Base-by-base conservation (phyloP, 164 flowering plant species). In the Platanus orientalis region DNA sequence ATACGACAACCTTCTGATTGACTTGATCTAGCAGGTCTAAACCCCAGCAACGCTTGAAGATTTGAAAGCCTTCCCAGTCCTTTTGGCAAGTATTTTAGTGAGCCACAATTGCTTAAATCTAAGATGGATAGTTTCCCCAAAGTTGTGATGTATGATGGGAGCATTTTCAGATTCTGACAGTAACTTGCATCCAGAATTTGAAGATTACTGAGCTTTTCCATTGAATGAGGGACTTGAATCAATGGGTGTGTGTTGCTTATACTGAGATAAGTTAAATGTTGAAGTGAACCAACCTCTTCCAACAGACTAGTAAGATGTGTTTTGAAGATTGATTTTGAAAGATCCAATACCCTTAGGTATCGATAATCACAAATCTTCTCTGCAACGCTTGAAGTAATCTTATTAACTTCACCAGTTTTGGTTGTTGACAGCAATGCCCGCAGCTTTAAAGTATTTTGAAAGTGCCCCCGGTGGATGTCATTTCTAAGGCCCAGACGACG, bases 241-340 rank as follows among this genome's bases (percentile, higher is more conserved):
- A 80, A 54, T 7, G 83, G 83, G 53, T 79, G 81, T 9, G 79
- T 74, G 39, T 73, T 78, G 78, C 82, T 78, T 55, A 83, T 51
- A 66, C 73, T 66, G 34, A 83, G 65, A 65, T 54, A 81, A 12
- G 68, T 60, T 12, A 79, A 47, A 70, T 72, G 88, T 6, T 69
- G 62, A 14, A 81, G 79, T 0, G 62, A 64, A 20, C 78, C 79
- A 36, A 76, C 64, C 24, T 54, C 69, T 1, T 65, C 47, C n/a
- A 81, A 49, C 10, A 79, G 29, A 32, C 44, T 39, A 4, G 67
- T 25, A 30, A 79, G 67, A 30, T 78, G 65, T 24, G 60, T 25
- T 10, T 74, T 72, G 24, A 75, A 76, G 27, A 80, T 71, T 2
- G 87, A 73, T 63, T 74, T 77, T 28, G 84, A 83, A 39, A 83